A percentile compares a stretch with the other conserved stretches of the same genome.
Evolutionary conservation across 2,329 filamentous ascomycete species (phyloP).

Genomic region (Ambrosiella xylebori): DNA sequence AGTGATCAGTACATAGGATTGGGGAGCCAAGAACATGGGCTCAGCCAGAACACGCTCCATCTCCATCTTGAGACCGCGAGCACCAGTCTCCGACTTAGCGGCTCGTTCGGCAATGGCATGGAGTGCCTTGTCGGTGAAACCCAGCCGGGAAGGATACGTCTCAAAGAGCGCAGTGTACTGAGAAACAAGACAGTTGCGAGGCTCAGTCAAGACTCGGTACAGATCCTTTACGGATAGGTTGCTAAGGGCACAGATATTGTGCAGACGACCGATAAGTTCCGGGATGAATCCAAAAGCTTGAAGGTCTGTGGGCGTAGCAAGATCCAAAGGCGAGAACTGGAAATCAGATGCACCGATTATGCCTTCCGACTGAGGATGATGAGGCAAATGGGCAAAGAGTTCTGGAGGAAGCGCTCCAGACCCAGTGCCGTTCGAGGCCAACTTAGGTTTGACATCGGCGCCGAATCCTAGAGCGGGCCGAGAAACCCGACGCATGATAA

Average conservation of each 20-base stretch:
- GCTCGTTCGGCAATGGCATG: slow-evolving; percentile 59
- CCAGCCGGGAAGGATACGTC: slow-evolving; percentile 59
- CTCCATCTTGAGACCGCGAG: slow-evolving; percentile 60
- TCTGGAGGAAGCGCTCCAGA: slow-evolving; percentile 47
- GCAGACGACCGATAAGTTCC: slow-evolving; percentile 87
- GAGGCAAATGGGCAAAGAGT: slow-evolving; percentile 37
- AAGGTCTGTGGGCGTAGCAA: slow-evolving; percentile 58
- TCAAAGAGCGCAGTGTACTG: slow-evolving; percentile 84
- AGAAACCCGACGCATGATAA: slow-evolving; percentile 70
- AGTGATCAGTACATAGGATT: slow-evolving; percentile 57
- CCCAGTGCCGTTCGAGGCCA: slow-evolving; percentile 25
- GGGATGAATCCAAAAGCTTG: slow-evolving; percentile 84
- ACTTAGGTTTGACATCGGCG: slow-evolving; percentile 50
- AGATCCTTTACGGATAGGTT: slow-evolving; percentile 52
- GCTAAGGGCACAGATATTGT: slow-evolving; percentile 72
- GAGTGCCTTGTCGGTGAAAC: slow-evolving; percentile 70
- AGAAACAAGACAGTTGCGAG: slow-evolving; percentile 68
- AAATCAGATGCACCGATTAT: slow-evolving; percentile 16
- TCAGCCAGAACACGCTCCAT: slow-evolving; percentile 64
- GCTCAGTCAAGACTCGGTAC: slow-evolving; percentile 79
- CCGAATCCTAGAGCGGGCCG: slow-evolving; percentile 82
- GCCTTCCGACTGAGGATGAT: slow-evolving; percentile 27
- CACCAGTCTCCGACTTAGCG: slow-evolving; percentile 49
- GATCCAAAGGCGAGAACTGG: slow-evolving; percentile 43
- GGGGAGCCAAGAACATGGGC: slow-evolving; percentile 67